Evolutionary conservation across 2,329 filamentous ascomycete species (phyloP).

Genomic region (Alternaria triticina): DNA sequence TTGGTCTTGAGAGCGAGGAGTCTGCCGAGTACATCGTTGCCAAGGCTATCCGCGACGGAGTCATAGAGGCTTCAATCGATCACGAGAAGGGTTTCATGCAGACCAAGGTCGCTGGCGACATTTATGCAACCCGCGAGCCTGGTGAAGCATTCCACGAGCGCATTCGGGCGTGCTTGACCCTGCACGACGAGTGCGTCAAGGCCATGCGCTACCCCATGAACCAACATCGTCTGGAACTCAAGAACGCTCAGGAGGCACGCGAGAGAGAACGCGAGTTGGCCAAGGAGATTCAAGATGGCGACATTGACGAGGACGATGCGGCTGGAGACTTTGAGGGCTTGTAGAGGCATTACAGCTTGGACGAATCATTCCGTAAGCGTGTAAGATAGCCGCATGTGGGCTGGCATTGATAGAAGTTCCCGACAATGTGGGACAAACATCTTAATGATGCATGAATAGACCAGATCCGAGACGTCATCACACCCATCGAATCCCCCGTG

Average conservation of each 20-base stretch:
- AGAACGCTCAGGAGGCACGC: conserved; percentile 97
- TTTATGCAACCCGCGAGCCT: conserved; percentile 94
- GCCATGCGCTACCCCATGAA: conserved; percentile 99
- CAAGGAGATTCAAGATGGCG: conserved; percentile 98
- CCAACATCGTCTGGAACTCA: conserved; percentile 94
- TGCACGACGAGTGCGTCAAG: conserved; percentile 99
- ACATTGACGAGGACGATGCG: conserved; percentile 95
- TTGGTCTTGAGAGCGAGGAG: conserved; percentile 93
- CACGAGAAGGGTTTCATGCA: conserved; percentile 98
- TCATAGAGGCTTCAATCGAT: conserved; percentile 93
- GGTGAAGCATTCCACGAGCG: conserved; percentile 98
- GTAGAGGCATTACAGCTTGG: conserved; percentile 55
- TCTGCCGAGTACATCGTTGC: conserved; percentile 99
- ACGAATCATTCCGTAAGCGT: conserved; percentile 9
- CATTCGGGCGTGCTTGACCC: conserved; percentile 85
- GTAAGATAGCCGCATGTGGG: conserved; percentile 27
- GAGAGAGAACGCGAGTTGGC: conserved; percentile 96
- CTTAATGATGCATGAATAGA: conserved; percentile 34
- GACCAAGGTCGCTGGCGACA: conserved; percentile 94
- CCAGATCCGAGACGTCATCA: conserved; percentile 6
- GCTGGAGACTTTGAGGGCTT: conserved; percentile 96
- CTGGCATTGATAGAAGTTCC: conserved; percentile 31
- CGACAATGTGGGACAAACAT: conserved; percentile 13
- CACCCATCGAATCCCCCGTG: neutral
- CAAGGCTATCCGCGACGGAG: conserved; percentile 96